Conservation (phyloP, 257 asterid genomes). For the Solanum sitiens region DNA sequence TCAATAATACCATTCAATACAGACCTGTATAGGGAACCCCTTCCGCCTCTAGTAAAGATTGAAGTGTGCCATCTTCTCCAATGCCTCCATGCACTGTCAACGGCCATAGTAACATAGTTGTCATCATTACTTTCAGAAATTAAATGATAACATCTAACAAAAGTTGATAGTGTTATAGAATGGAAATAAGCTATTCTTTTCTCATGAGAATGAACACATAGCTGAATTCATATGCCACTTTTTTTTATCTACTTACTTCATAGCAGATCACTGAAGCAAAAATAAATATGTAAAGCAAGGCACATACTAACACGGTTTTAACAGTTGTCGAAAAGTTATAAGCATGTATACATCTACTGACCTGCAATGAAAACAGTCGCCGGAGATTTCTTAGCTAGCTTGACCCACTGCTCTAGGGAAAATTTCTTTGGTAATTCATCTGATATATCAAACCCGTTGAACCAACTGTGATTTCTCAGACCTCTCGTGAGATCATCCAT, state of each 20-base stretch:
- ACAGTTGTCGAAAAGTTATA: not conserved
- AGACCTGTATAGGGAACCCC: constrained; percentile 66
- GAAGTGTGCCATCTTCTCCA: constrained; percentile 92
- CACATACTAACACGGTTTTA: not conserved
- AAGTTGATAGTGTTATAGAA: not conserved
- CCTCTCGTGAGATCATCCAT: constrained; percentile 65
- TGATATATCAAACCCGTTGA: constrained; percentile 72
- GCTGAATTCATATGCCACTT: not conserved
- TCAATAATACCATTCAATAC: not conserved
- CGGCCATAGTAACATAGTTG: constrained; percentile 1
- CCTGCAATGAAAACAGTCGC: constrained; percentile 90
- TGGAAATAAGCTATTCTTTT: not conserved
- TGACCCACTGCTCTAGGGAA: constrained; percentile 67
- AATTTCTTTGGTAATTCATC: constrained; percentile 55
- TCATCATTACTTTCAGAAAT: not conserved
- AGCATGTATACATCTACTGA: constrained; percentile 8
- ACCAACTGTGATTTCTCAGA: constrained; percentile 57
- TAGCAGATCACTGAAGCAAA: not conserved
- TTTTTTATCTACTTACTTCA: not conserved
- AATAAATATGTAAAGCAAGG: not conserved
- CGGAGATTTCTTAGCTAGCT: constrained; percentile 60
- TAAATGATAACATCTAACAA: not conserved
- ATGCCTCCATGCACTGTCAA: constrained; percentile 84
- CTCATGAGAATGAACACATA: not conserved
- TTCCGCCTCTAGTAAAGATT: constrained; percentile 64